phyloP scores from a whole-genome alignment of 1,284 basidiomycete species.

The Puccinia hordei region DNA sequence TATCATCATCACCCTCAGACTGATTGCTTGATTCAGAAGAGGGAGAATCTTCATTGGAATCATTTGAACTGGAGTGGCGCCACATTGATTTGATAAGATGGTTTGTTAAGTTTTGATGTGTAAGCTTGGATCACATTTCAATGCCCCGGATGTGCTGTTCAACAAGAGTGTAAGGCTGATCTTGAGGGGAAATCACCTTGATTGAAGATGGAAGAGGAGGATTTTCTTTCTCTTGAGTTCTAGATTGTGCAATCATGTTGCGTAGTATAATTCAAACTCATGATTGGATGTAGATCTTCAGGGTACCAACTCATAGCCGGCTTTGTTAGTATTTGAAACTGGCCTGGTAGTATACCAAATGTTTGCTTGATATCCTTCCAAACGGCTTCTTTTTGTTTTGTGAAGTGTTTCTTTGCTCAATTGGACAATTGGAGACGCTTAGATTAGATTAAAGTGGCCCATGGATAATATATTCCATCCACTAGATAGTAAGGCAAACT shows the following conservation, averaged over 20 bases:
- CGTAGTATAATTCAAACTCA: background rate
- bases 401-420: background rate
- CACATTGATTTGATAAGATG: background rate
- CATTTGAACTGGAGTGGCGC: background rate
- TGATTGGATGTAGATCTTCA: background rate
- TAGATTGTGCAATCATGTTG: background rate
- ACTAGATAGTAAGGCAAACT: too few species aligned
- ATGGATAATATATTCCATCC: too few species aligned
- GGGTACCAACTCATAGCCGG: too few species aligned
- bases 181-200: too few species aligned
- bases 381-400: constrained; percentile 14
- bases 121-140: background rate
- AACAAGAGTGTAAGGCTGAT: too few species aligned
- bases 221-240: background rate
- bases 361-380: constrained; percentile 15
- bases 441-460: constrained; percentile 6
- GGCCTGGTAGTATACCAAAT: constrained; percentile 8
- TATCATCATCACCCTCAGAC: too few species aligned
- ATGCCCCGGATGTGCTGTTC: too few species aligned
- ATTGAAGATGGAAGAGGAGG: too few species aligned
- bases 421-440: too few species aligned
- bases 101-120: background rate
- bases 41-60: too few species aligned
- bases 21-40: too few species aligned
- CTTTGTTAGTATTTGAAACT: background rate